Conservation (phyloP, 2,329 filamentous ascomycete genomes). For the Hymenoscyphus salicellus region DNA sequence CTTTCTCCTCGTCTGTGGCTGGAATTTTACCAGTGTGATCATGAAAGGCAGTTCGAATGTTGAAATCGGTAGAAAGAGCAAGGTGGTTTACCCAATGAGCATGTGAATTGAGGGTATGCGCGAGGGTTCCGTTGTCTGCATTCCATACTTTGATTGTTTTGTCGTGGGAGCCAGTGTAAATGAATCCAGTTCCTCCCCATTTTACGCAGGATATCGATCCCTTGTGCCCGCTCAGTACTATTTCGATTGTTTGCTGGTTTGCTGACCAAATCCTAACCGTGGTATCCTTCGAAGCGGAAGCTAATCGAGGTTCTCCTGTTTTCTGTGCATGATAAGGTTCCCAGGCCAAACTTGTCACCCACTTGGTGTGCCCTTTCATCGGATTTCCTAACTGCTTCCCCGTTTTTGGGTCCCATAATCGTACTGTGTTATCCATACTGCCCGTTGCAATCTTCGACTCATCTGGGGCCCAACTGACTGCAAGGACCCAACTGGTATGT, state of each 20-base stretch:
- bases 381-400: slow-evolving; percentile 67
- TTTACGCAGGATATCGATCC: slow-evolving; percentile 84
- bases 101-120: slow-evolving; percentile 77
- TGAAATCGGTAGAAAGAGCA: slow-evolving; percentile 88
- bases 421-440: slow-evolving; percentile 88
- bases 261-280: slow-evolving; percentile 87
- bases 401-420: slow-evolving; percentile 81
- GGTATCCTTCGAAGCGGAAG: slow-evolving; percentile 83
- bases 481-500: slow-evolving; percentile 86
- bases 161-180: slow-evolving; percentile 86
- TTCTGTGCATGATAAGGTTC: slow-evolving; percentile 86
- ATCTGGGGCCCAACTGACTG: slow-evolving; percentile 83
- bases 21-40: slow-evolving; percentile 77
- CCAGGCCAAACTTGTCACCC: slow-evolving; percentile 85
- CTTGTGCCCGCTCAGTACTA: slow-evolving; percentile 84
- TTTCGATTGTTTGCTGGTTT: slow-evolving; percentile 73
- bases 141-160: slow-evolving; percentile 93
- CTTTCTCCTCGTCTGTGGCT: slow-evolving; percentile 64
- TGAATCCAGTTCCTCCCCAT: slow-evolving; percentile 86
- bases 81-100: slow-evolving; percentile 96
- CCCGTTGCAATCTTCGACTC: slow-evolving; percentile 79
- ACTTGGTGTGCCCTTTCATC: slow-evolving; percentile 83
- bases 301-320: slow-evolving; percentile 71
- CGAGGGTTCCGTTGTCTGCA: slow-evolving; percentile 70
- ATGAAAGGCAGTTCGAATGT: slow-evolving; percentile 78